Base-by-base conservation (phyloP, 495 filamentous ascomycete species). In the Daldinia decipiens region DNA sequence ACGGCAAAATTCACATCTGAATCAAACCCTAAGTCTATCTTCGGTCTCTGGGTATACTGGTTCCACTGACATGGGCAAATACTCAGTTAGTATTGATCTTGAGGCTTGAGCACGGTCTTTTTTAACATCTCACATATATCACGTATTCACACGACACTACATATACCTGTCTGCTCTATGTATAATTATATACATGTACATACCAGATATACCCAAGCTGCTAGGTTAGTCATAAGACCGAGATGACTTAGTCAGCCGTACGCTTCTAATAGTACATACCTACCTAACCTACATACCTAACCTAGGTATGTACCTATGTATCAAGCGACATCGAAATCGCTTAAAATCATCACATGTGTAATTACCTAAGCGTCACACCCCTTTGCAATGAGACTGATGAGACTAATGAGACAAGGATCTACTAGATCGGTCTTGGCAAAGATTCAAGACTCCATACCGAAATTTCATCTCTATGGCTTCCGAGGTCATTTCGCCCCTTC, bases 371-470 rank as follows among this genome's bases (percentile, higher is more conserved):
- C n/a, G 6, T n/a, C 5, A 39, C 3, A 13, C 38, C 45, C 32
- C 11, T 13, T 36, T 38, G 17, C 7, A 17, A 40, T 45, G 27
- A 13, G 29, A 27, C 3, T n/a, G n/a, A n/a, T n/a, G n/a, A n/a
- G n/a, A n/a, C n/a, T n/a, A n/a, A n/a, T n/a, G n/a, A n/a, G n/a
- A 43, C 53, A 67, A 47, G 50, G 43, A 29, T 47, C 57, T 24
- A 2, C 8, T 38, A 45, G 34, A 24, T 47, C 34, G 29, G 59
- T 56, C 69, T 72, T 67, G 60, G 70, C 70, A 15, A 59, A 60
- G 68, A 56, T 21, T 60, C 50, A 54, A 59, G 31, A 61, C 27
- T 63, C 62, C 39, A 68, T 72, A 55, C 57, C 47, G 64, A 54
- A 60, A 39, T 53, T 19, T 45, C 13, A 9, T 26, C 38, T 17